Base-by-base conservation (phyloP, 2,329 filamentous ascomycete species). In the Annulohypoxylon truncatum region DNA sequence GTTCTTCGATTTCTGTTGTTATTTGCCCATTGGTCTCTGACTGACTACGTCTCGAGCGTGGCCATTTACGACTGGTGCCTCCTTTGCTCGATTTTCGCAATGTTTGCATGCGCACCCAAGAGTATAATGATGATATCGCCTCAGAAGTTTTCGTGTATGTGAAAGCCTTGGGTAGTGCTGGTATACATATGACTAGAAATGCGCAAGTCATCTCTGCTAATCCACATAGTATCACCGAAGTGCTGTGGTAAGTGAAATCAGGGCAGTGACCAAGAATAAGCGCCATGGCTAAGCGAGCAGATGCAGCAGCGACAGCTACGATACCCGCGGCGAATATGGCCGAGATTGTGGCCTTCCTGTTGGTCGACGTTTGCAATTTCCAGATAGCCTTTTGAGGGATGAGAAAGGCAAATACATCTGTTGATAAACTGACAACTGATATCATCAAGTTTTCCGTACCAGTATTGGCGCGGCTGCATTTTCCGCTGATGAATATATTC, bases 151-250 rank as follows among this genome's bases (percentile, higher is more conserved):
- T 40, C 22, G 10, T 24, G 6, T 12, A n/a, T 9, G 13, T 28
- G 31, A 52, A 38, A 15, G 51, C 51, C 22, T 53, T 53, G 20
- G 51, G 51, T 9, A 53, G 22, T 28, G 35, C 33, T 7, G 51
- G 51, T 20, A 53, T 20, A 20, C 51, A 53, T 9, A 53, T n/a
- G 13, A 53, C 33, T 15, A 53, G 10, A n/a, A 53, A 40, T 2
- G n/a, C 51, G n/a, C 51, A 53, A 8, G 51, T 42, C 4, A 7
- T 20, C 33, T 53, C 51, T 1, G 33, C 51, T 9, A 26, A 9
- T 13, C 33, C 22, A 8, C 22, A 40, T 18, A 53, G 20, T n/a
- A 40, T 40, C 33, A 42, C 5, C 13, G n/a, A 15, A 4, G 33
- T 28, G 22, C 18, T 6, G 33, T 53, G 12, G 10, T 42, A 53